A percentile compares a stretch with the other conserved stretches of the same genome.
phyloP scores from a whole-genome alignment of 257 asterid genomes.

The Ballota nigra region DNA sequence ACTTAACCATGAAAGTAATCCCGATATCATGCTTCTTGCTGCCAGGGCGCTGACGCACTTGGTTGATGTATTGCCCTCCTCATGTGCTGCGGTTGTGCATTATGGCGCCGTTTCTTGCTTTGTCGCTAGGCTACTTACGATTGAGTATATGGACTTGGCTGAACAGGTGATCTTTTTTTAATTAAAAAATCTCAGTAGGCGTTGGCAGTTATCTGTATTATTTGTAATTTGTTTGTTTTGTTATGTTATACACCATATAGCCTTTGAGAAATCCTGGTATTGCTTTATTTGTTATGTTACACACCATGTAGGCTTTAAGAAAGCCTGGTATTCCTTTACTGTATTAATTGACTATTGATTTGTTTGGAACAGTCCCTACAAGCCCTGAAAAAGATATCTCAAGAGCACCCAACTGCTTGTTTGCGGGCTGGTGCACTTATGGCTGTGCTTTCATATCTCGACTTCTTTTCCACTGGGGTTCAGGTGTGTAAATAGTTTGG shows the following conservation, averaged over 20 bases:
- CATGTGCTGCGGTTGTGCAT: conserved; percentile 97
- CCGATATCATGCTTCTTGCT: conserved; percentile 95
- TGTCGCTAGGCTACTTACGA: conserved; percentile 88
- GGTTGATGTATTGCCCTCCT: conserved; percentile 96
- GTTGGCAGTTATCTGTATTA: not conserved
- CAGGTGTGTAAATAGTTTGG: conserved; percentile 55
- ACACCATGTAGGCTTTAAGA: not conserved
- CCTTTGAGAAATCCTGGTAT: not conserved
- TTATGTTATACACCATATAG: not conserved
- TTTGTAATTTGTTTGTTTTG: not conserved
- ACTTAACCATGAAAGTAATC: conserved; percentile 85
- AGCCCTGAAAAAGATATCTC: conserved; percentile 97
- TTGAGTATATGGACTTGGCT: conserved; percentile 99
- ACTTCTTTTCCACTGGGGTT: conserved; percentile 97
- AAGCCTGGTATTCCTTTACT: not conserved
- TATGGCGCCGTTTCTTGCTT: conserved; percentile 96
- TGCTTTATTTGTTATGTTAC: not conserved
- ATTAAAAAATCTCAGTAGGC: not conserved
- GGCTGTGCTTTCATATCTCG: conserved; percentile 99
- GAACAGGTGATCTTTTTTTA: conserved; percentile 66
- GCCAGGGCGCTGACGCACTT: conserved; percentile 97
- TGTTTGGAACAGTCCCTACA: conserved; percentile 76
- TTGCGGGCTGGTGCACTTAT: conserved; percentile 97
- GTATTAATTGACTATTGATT: conserved; percentile 5
- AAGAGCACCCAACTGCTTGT: conserved; percentile 98